Conservation (phyloP, 2,329 filamentous ascomycete genomes). For the Fonsecaea monophora region DNA sequence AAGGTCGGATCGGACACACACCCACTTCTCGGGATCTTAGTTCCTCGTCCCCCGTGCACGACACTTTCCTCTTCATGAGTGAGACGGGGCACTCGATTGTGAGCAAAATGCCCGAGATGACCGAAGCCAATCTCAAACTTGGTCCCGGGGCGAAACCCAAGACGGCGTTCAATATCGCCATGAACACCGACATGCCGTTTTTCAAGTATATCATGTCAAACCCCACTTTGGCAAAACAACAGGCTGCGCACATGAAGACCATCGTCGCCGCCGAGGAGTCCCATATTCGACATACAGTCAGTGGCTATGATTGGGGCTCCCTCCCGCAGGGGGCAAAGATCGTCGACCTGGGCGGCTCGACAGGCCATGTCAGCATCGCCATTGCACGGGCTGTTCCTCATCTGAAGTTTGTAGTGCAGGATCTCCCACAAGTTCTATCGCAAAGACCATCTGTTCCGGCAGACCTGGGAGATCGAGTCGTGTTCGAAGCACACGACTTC, state of each 20-base stretch:
- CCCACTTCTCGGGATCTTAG: conserved; percentile 1
- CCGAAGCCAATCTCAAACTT: conserved; percentile 5
- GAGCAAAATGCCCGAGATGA: conserved; percentile 15
- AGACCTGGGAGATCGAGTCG: conserved; percentile 2
- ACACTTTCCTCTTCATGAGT: conserved; percentile 14
- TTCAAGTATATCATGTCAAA: conserved; percentile 21
- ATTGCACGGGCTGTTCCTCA: conserved; percentile 3
- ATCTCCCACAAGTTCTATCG: conserved; percentile 10
- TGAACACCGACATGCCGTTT: conserved; percentile 6
- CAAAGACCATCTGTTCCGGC: not conserved
- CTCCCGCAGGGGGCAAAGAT: conserved; percentile 9
- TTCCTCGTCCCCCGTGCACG: conserved; percentile 9
- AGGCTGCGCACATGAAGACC: conserved; percentile 17
- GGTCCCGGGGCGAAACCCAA: not conserved
- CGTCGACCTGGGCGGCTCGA: conserved; percentile 14
- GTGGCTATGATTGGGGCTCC: not conserved
- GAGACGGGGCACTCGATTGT: conserved; percentile 11
- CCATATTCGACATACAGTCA: conserved; percentile 8
- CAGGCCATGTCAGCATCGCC: conserved; percentile 11
- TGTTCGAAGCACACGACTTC: conserved; percentile 11
- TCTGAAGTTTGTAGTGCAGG: conserved; percentile 14
- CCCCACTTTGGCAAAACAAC: conserved; percentile 10
- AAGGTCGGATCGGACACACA: conserved; percentile 4
- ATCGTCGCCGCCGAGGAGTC: conserved; percentile 12
- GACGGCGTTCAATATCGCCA: conserved; percentile 13